phyloP scores from a whole-genome alignment of 257 asterid species.

The Scutellaria baicalensis region DNA sequence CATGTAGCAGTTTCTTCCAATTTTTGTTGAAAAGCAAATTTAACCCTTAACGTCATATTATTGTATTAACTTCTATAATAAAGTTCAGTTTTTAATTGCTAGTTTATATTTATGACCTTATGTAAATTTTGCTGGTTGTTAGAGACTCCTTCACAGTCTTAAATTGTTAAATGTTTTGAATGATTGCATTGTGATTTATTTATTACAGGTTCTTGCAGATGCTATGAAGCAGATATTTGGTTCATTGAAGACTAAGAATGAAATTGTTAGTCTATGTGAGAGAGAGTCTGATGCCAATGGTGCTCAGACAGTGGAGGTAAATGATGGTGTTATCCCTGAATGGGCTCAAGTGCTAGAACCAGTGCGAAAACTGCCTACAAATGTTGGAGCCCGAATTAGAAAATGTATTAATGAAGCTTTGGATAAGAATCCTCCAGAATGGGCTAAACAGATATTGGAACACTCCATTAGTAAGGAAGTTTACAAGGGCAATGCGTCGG shows the following conservation, averaged over 20 bases:
- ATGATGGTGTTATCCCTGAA: constrained; percentile 55
- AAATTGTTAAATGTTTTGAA: not conserved
- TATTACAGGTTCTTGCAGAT: constrained; percentile 85
- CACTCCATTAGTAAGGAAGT: constrained; percentile 95
- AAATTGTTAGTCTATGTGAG: constrained; percentile 36
- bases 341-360: constrained; percentile 95
- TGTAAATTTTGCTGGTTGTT: too few relatives aligned
- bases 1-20: too few relatives aligned
- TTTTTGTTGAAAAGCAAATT: too few relatives aligned
- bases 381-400: constrained; percentile 91
- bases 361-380: constrained; percentile 93
- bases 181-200: constrained; percentile 14
- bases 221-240: constrained; percentile 75
- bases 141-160: too few relatives aligned
- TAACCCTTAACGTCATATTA: too few relatives aligned
- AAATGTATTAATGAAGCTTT: constrained; percentile 80
- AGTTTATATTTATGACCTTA: too few relatives aligned
- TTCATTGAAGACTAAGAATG: constrained; percentile 44
- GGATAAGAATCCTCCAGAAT: constrained; percentile 74
- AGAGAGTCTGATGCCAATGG: constrained; percentile 39
- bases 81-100: too few relatives aligned
- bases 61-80: too few relatives aligned
- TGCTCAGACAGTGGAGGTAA: constrained; percentile 37
- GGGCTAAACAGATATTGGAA: constrained; percentile 70
- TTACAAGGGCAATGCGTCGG: constrained; percentile 97